These are phyloP conservation scores for Cytospora piceicola DNA, from an alignment of 2,329 filamentous ascomycete genomes.

Conservation along the genomic window DNA sequence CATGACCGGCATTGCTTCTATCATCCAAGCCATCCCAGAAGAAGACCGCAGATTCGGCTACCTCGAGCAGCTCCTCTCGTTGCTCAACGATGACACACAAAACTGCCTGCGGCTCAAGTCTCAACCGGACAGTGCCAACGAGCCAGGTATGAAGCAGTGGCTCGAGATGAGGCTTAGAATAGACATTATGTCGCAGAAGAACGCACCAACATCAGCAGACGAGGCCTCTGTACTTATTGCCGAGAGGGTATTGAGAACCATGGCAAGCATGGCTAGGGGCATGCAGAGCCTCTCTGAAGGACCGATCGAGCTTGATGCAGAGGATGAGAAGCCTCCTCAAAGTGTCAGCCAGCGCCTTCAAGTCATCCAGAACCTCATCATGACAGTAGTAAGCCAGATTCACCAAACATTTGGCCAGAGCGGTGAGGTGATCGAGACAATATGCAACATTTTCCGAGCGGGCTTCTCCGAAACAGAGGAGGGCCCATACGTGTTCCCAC, in stretches of 20 bases:
- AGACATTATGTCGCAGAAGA: constrained; percentile 21
- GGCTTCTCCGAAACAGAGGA: constrained; percentile 76
- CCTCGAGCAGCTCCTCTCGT: constrained; percentile 61
- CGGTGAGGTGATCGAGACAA: constrained; percentile 71
- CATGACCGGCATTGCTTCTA: constrained; percentile 72
- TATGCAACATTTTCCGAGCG: constrained; percentile 71
- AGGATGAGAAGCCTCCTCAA: constrained; percentile 21
- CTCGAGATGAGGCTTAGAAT: constrained; percentile 25
- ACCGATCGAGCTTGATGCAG: constrained; percentile 68
- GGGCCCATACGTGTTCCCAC: constrained; percentile 77
- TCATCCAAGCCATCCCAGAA: constrained; percentile 72
- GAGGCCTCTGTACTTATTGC: constrained; percentile 55
- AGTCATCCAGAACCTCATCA: constrained; percentile 51
- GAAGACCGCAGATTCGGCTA: constrained; percentile 57
- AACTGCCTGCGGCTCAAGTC: constrained; percentile 44
- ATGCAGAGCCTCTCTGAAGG: constrained; percentile 70
- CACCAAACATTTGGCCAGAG: constrained; percentile 59
- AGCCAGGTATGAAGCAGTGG: constrained; percentile 31
- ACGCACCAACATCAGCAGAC: constrained; percentile 36
- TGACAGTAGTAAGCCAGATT: constrained; percentile 51
- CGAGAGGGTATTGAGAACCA: constrained; percentile 65
- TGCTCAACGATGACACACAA: constrained; percentile 66
- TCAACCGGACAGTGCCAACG: constrained; percentile 36
- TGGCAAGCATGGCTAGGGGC: constrained; percentile 72
- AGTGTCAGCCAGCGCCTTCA: constrained; percentile 35